Conservation (phyloP, 2,329 filamentous ascomycete genomes). For the Chalaropsis thielavioides region DNA sequence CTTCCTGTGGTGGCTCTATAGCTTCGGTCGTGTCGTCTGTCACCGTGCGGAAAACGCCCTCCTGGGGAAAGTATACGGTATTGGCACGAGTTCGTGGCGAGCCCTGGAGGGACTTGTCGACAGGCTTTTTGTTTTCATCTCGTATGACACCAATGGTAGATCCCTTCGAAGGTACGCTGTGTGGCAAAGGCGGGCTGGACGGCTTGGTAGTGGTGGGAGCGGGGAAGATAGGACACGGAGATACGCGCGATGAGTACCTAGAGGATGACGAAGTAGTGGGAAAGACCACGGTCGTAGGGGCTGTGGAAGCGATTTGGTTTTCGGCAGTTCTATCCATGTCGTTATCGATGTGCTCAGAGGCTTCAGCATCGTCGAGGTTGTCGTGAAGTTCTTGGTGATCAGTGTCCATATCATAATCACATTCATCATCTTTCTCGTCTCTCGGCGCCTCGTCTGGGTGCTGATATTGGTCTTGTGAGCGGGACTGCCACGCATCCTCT, state of each 20-base stretch:
- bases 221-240: conserved; percentile 4
- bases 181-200: neutral
- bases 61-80: conserved; percentile 45
- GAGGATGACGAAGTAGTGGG: neutral
- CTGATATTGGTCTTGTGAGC: neutral
- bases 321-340: neutral
- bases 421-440: neutral
- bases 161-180: conserved; percentile 17
- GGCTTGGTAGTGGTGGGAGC: conserved; percentile 2
- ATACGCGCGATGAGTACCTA: neutral
- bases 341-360: neutral
- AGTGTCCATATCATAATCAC: neutral
- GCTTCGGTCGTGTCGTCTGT: conserved; percentile 35
- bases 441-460: neutral
- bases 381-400: neutral
- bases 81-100: conserved; percentile 24
- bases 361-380: neutral
- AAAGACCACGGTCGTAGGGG: neutral
- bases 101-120: neutral
- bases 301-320: neutral
- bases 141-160: neutral
- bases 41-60: conserved; percentile 49
- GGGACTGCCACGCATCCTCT: conserved; percentile 1
- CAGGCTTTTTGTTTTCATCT: neutral
- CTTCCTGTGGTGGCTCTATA: neutral